phyloP scores from a whole-genome alignment of 2,329 filamentous ascomycete genomes.

The Ramichloridium luteum region DNA sequence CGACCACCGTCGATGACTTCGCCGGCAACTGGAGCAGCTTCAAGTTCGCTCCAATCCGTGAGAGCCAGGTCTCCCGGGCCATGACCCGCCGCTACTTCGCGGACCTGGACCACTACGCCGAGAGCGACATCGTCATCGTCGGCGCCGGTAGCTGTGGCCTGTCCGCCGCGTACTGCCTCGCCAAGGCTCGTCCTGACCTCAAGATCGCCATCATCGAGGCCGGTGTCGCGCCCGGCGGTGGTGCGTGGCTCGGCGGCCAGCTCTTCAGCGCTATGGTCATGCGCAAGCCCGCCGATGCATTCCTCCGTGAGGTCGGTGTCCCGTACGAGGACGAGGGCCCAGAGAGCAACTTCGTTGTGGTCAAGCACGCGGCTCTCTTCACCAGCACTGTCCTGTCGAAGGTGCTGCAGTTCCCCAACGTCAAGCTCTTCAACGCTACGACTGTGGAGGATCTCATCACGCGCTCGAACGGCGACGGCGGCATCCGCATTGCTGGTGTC shows the following conservation, averaged over 20 bases:
- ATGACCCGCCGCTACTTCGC: constrained; percentile 91
- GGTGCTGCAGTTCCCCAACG: constrained; percentile 74
- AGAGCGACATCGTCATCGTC: constrained; percentile 87
- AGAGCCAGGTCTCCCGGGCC: constrained; percentile 77
- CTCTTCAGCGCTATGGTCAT: constrained; percentile 93
- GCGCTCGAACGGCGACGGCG: constrained; percentile 43
- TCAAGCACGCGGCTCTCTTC: constrained; percentile 89
- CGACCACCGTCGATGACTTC: constrained; percentile 50
- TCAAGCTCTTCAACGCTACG: constrained; percentile 95
- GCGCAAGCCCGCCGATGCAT: constrained; percentile 80
- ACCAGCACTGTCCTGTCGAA: constrained; percentile 76
- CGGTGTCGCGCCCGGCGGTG: constrained; percentile 73
- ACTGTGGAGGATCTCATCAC: constrained; percentile 88
- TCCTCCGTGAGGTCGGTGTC: constrained; percentile 69
- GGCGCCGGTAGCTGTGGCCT: constrained; percentile 83
- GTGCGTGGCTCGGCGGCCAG: constrained; percentile 87
- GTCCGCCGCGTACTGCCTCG: constrained; percentile 72
- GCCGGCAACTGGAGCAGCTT: constrained; percentile 71
- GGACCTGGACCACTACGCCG: constrained; percentile 78
- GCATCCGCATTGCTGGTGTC: constrained; percentile 68
- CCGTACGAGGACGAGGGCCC: constrained; percentile 73
- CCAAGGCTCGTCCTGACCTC: constrained; percentile 71
- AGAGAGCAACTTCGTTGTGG: constrained; percentile 60
- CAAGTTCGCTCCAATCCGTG: constrained; percentile 73
- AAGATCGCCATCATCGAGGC: constrained; percentile 88